Base-by-base conservation (phyloP, 371 early-diverging fungal species). In the Coemansia sp. region DNA sequence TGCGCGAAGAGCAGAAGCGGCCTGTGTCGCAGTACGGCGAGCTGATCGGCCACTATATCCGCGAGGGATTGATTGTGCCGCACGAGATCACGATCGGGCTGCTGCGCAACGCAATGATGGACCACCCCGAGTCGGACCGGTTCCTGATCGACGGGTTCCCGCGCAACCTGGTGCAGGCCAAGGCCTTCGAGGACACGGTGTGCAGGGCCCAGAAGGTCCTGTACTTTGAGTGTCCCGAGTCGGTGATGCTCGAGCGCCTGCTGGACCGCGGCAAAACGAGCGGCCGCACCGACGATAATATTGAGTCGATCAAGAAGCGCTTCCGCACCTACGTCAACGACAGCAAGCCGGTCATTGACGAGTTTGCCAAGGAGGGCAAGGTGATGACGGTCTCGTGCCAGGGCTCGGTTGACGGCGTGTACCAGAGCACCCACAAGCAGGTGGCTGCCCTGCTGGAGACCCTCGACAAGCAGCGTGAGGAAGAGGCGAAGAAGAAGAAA, bases 101-200 rank as follows among this genome's bases (percentile, higher is more conserved):
- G 30, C 82, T 98, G 36, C 86, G 92, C 59, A 83, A 89, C 35
- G 94, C 93, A 14, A 97, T 98, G 92, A 82, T 85, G 61, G 66
- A 80, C 55, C 87, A 83, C 55, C 79, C 80, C 31, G 81, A 83
- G 31, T 78, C 81, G 54, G 77, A 81, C n/a, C 80, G 90, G 45
- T 98, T 98, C 81, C 77, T 97, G 69, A 87, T 97, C 57, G 99
- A 98, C 65, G 99, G 97, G 0, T 98, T 97, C 87, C 99, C 99
- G 10, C 82, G 98, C 30, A 86, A 90, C 69, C 82, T 97, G 84
- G 96, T 93, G 61, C 99, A 98, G 80, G 97, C 94, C 7, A 58
- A 86, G 64, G 86, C 89, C 61, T 98, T 98, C 79, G 97, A 98
- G 82, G 87, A 92, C 66, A 82, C 81, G 33, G 94, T 94, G 65